Evolutionary conservation across 2,329 filamentous ascomycete genomes (phyloP), one percentile per base, ranked within the genome.

Genomic region (Colletotrichum kahawae): DNA sequence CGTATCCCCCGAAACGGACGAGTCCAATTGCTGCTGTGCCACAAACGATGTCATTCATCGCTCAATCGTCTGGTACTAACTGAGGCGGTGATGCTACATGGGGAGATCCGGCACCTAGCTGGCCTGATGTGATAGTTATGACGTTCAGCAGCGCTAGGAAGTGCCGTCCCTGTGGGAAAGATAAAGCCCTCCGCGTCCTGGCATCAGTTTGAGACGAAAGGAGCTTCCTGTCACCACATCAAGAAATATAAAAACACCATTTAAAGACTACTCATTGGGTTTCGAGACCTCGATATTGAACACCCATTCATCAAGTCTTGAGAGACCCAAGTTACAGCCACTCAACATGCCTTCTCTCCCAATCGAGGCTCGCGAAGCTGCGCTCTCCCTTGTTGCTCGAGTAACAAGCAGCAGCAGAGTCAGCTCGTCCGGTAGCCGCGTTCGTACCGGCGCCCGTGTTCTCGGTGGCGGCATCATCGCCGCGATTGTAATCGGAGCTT

Each of bases 381-480:
- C 68, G 12, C 68, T 60, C 34, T 4, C 6, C 27, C 33, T 75
- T 9, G n/a, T 75, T 27, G 9, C 43, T 29, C 57, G 72, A 7
- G 33, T 14, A 9, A 71, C 54, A 13, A 14, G 54, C 4, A 33
- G 29, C 57, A 38, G 29, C 57, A 38, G 65, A 31, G 31, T 7
- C 18, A 34, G 36, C 27, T 24, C 21, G 14, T 5, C 54, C n/a
- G 51, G 24, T 6, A 60, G 38, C 6, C 7, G 59, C 33, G 27
- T 7, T 7, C 43, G 43, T 1, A 21, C 36, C 43, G 38, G 56
- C 27, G 29, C 36, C 5, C 43, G 72, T 4, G 63, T 31, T 4
- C 21, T 72, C 18, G 10, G 63, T 10, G 72, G 69, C 14, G 72
- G 72, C 34, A 67, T 72, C 27, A 75, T 75, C 57, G 72, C 72